These are phyloP conservation scores for Tephrocybe sp. DNA, from an alignment of 768 basidiomycete species.

Conservation along the genomic window DNA sequence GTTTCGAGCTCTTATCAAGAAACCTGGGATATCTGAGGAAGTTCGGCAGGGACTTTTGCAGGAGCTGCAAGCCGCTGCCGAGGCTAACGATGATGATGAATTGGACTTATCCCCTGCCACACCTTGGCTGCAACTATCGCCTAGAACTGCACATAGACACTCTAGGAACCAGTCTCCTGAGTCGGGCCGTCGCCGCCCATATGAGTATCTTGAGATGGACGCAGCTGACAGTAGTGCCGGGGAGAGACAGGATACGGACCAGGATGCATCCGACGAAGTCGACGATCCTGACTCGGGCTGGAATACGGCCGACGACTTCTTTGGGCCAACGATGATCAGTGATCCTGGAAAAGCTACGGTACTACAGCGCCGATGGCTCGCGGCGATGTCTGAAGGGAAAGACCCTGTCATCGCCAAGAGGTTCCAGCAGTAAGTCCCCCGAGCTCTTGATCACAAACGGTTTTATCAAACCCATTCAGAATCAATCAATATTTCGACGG, in stretches of 20 bases:
- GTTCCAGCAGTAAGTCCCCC: conserved; percentile 69
- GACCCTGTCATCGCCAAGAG: conserved; percentile 65
- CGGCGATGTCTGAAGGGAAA: conserved; percentile 88
- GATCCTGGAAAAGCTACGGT: conserved; percentile 84
- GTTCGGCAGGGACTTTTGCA: conserved; percentile 19
- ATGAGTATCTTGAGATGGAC: conserved; percentile 38
- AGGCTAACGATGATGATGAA: conserved; percentile 16
- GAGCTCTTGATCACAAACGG: not conserved
- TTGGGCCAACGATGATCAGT: conserved; percentile 66
- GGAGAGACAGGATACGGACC: conserved; percentile 41
- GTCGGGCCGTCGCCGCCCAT: conserved; percentile 39
- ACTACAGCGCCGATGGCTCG: conserved; percentile 78
- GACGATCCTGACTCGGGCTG: conserved; percentile 41
- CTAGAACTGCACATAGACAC: conserved; percentile 49
- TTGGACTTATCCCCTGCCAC: conserved; percentile 20
- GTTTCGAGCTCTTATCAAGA: conserved; percentile 35
- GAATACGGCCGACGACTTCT: conserved; percentile 48
- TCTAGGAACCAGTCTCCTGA: conserved; percentile 48
- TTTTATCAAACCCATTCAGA: conserved; percentile 36
- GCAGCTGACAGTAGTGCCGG: conserved; percentile 29
- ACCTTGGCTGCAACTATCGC: conserved; percentile 56
- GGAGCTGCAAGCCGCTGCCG: conserved; percentile 20
- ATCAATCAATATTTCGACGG: conserved; percentile 95
- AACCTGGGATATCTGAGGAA: conserved; percentile 12
- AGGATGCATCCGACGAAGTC: conserved; percentile 43